Conservation (phyloP, 805 yeast genomes). For the Candida tallmaniae region DNA sequence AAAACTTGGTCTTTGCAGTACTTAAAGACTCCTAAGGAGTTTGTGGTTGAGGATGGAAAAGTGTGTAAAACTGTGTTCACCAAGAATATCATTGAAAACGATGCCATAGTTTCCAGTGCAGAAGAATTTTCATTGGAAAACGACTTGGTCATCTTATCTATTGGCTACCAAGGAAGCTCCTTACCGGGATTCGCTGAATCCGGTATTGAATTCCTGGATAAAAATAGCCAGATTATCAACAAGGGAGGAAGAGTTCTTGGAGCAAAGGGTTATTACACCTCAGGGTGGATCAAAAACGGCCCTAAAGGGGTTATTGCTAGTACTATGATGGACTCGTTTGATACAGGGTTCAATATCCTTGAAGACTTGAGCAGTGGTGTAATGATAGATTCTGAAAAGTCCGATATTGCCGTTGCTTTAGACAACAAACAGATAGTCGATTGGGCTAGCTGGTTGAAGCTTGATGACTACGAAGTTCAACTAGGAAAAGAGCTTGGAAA, state of each 20-base stretch:
- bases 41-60: constrained; percentile 35
- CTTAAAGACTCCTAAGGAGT: constrained; percentile 57
- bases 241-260: constrained; percentile 30
- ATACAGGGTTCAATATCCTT: constrained; percentile 62
- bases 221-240: constrained; percentile 25
- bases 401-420: constrained; percentile 1
- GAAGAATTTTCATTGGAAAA: constrained; percentile 33
- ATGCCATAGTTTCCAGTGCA: constrained; percentile 16
- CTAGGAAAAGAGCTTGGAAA: constrained; percentile 49
- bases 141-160: constrained; percentile 71
- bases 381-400: constrained; percentile 13
- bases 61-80: constrained; percentile 46
- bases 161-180: constrained; percentile 76
- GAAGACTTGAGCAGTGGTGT: constrained; percentile 45
- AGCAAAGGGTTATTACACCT: constrained; percentile 56
- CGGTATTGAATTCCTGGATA: constrained; percentile 20
- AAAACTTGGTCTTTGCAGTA: constrained; percentile 67
- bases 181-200: constrained; percentile 31
- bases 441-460: constrained; percentile 66
- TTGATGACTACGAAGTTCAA: constrained; percentile 50
- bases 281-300: constrained; percentile 91
- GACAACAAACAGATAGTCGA: constrained; percentile 25
- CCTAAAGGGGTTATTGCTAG: constrained; percentile 88
- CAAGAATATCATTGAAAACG: constrained; percentile 42
- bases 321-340: constrained; percentile 80